Evolutionary conservation across 768 basidiomycete genomes (phyloP).

Genomic region (Collybia mongolica): DNA sequence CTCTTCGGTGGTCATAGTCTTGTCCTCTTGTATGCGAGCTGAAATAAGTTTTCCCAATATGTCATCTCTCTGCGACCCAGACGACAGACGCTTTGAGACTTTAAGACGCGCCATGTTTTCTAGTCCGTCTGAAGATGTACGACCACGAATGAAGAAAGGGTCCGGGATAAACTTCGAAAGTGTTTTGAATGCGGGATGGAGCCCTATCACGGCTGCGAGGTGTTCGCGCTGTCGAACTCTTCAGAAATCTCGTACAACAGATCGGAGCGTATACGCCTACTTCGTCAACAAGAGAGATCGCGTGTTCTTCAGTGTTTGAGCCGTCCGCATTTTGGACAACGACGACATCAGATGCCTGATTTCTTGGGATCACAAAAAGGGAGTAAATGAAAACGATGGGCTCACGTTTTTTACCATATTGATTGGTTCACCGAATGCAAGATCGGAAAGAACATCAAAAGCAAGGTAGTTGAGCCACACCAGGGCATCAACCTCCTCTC

Average conservation of each 20-base stretch:
- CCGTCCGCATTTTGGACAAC: conserved; percentile 16
- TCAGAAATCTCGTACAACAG: background rate
- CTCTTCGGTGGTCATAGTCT: conserved; percentile 15
- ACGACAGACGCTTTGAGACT: conserved; percentile 20
- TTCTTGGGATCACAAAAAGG: background rate
- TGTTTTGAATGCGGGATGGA: conserved; percentile 18
- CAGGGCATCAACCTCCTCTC: conserved; percentile 20
- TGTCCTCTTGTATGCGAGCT: conserved; percentile 13
- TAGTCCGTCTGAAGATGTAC: conserved; percentile 18
- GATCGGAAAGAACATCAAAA: conserved; percentile 29
- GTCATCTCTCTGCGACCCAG: conserved; percentile 19
- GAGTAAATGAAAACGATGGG: background rate
- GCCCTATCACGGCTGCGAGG: conserved; percentile 23
- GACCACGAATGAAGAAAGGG: conserved; percentile 22
- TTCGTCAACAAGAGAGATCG: conserved; percentile 26
- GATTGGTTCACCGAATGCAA: conserved; percentile 31
- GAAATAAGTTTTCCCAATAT: conserved; percentile 24
- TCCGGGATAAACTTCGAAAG: conserved; percentile 20
- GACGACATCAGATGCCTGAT: conserved; percentile 24
- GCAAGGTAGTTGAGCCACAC: conserved; percentile 33
- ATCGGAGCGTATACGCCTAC: conserved; percentile 10
- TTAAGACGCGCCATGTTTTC: conserved; percentile 20
- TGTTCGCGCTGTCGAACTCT: conserved; percentile 23
- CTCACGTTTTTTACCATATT: conserved; percentile 26
- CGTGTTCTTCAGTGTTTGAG: conserved; percentile 16